Evolutionary conservation across 768 basidiomycete genomes (phyloP), one percentile per base, ranked within the genome.

Genomic region (Tylopilus rubrobrunneus): DNA sequence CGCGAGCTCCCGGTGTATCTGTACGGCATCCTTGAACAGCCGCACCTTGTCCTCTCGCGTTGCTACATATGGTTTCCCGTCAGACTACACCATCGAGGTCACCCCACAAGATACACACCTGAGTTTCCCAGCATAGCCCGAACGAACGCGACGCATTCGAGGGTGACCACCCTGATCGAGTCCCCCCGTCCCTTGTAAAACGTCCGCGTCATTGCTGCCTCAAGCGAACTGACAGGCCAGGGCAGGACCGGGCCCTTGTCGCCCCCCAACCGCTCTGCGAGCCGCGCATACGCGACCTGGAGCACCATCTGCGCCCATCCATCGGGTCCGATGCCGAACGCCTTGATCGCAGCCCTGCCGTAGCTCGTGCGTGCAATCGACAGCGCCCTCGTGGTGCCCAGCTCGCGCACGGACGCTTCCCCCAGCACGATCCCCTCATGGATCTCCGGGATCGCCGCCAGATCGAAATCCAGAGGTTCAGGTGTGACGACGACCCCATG

Each of bases 131-230:
- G 14, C 34, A 36, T 36, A 2, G 34, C 34, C 34, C 15, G 34
- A 11, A 36, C 34, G 15, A 36, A 36, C 34, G 34, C 34, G 5
- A 36, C 34, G 12, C 34, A 36, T 70, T 95, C 87, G 44, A 73
- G 74, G 11, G 82, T 86, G 14, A 92, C 86, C 46, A 92, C 86
- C 6, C 95, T 78, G 54, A 98, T 92, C n/a, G 91, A 86, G 73
- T 98, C 95, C 23, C 94, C 97, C 43, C 95, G 80, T 12, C 95
- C 95, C 65, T 92, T 89, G 71, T 80, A 79, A 71, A 89, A 97
- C 67, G 80, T 83, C 33, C 95, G 79, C n/a, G 92, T 94, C 56
- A 89, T 86, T 28, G 93, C 92, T 53, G 92, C 88, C 72, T 98
- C 94, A 67, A 97, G 97, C n/a, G 92, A 92, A 5, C 82, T 89